Base-by-base conservation (phyloP, 441 rosid genomes). In the Gossypium lobatum region DNA sequence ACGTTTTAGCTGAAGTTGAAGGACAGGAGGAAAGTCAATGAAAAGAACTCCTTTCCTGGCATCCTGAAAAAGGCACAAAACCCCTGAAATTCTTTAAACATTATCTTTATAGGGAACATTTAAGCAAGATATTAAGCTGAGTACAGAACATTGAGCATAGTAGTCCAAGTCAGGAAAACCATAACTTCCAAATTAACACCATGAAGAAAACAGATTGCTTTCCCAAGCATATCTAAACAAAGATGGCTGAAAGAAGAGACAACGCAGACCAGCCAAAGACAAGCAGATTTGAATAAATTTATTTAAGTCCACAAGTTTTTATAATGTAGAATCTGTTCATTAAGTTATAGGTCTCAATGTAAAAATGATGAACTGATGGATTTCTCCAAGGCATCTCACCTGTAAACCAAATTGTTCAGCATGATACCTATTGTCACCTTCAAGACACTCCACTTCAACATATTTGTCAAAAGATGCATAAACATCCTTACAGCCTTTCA, bases 11-110 rank as follows among this genome's bases (percentile, higher is more conserved):
- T 89, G 94, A 77, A 89, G 94, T 74, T 88, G 92, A 86, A 89
- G 94, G 55, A 89, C 94, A 5, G 94, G 92, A 66, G 94, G 94
- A 63, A 89, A 89, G 82, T 88, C 92, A 26, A 88, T 86, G 80
- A 89, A 89, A 39, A 86, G 80, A 77, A 89, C 92, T 61, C 94
- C 92, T 75, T 88, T 89, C 80, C 83, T 86, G 39, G 94, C 94
- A 84, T 89, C 94, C 94, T 89, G 88, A 46, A 66, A 71, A 77
- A 64, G 61, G 23, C 57, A 73, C 70, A 72, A 72, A 61, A 59
- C 48, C 54, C 72, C 64, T 63, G 13, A 74, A 73, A 34, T 58
- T 34, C 10, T 6, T 39, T 17, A 17, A 39, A 21, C 34, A 28
- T 34, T 53, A 25, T 60, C 9, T 52, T 66, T 45, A 26, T 34